Base-by-base conservation (phyloP, 2,329 filamentous ascomycete species). In the Clonostachys rhizophaga region DNA sequence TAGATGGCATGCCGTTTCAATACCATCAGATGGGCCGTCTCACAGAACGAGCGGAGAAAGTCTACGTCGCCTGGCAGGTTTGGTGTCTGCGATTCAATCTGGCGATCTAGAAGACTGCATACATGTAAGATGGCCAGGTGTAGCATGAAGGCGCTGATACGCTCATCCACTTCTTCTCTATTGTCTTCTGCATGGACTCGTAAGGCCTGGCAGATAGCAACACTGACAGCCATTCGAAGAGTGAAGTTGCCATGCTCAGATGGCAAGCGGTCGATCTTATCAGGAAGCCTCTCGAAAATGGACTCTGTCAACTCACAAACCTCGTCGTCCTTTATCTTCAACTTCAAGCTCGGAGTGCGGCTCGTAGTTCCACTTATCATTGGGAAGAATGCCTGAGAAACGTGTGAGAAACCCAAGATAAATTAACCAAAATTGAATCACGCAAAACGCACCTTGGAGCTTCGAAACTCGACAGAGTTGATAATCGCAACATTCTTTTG, bases 401-500 rank as follows among this genome's bases (percentile, higher is more conserved):
- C 14, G 6, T 43, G 12, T 33, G 12, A 34, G 16, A 3, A 14
- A 14, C 16, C 30, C 8, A 18, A 14, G n/a, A 37, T 34, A 3
- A 9, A 13, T 6, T 13, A 45, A 2, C 8, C n/a, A 8, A 40
- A 7, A 10, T 24, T 41, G n/a, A 12, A 24, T n/a, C 39, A n/a
- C 9, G 16, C 9, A 11, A 14, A 33, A 46, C 55, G 37, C 54
- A 80, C 79, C 62, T 86, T 87, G 2, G 81, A 84, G 56, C 86
- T 84, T 43, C 69, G 66, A 54, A 80, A 86, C 45, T 83, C 76
- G 11, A 87, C 59, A 34, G 74, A 76, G 49, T 89, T 84, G 40
- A 88, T 70, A 20, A 88, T 65, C 2, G 80, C 82, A 6, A 85
- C 69, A 55, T 81, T 85, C 58, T 77, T 81, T 1, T 79, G 77